phyloP scores from a whole-genome alignment of 2,329 filamentous ascomycete species.

The Penicillium glabrum region DNA sequence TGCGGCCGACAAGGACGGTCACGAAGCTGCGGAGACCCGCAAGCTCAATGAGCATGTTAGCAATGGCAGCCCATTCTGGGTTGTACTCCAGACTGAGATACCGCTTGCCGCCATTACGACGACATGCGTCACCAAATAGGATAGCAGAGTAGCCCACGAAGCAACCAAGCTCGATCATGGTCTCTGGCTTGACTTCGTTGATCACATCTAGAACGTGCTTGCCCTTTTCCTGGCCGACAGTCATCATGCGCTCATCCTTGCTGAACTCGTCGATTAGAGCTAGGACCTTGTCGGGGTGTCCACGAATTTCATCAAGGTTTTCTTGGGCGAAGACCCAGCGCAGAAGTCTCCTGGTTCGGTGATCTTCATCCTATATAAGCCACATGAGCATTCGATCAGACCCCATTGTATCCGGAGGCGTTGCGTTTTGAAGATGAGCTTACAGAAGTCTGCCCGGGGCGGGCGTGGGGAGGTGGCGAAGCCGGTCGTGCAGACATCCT shows the following conservation, averaged over 20 bases:
- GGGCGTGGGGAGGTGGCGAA: constrained; percentile 7
- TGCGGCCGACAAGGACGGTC: constrained; percentile 68
- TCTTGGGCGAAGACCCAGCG: constrained; percentile 66
- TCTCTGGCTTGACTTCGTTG: constrained; percentile 61
- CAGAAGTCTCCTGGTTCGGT: constrained; percentile 71
- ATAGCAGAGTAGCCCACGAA: constrained; percentile 82
- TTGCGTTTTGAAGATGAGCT: background rate
- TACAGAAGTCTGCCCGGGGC: constrained; percentile 9
- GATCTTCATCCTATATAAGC: constrained; percentile 55
- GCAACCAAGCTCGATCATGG: constrained; percentile 76
- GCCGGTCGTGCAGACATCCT: constrained; percentile 8
- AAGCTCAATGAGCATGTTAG: constrained; percentile 67
- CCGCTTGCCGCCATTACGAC: constrained; percentile 60
- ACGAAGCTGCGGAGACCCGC: constrained; percentile 72
- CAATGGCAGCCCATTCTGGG: constrained; percentile 71
- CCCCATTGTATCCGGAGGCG: background rate
- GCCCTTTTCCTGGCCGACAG: constrained; percentile 74
- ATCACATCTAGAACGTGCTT: constrained; percentile 70
- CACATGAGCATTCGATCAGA: background rate
- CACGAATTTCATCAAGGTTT: constrained; percentile 62
- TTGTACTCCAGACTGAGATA: constrained; percentile 75
- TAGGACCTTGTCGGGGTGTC: constrained; percentile 64
- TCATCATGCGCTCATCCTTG: constrained; percentile 72
- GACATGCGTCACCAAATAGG: constrained; percentile 68
- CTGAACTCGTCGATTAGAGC: constrained; percentile 70